phyloP scores from a whole-genome alignment of 176 grass and related monocot species.

The Musa beccarii region DNA sequence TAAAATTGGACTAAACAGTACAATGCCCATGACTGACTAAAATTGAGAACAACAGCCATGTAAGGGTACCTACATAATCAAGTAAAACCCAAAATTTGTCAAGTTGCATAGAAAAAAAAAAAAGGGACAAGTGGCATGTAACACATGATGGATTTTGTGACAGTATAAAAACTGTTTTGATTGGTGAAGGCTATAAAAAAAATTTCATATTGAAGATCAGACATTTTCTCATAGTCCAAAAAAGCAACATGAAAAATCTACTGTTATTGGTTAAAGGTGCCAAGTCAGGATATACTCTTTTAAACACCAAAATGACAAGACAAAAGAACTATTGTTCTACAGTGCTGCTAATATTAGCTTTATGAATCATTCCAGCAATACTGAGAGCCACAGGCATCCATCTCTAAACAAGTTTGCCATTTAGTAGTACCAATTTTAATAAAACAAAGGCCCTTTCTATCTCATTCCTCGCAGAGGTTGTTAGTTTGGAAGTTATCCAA shows the following conservation, averaged over 20 bases:
- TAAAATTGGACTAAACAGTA: conserved; percentile 90
- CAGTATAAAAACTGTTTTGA: too few species aligned
- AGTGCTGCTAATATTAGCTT: background rate
- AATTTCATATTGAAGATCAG: background rate
- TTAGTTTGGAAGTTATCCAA: background rate
- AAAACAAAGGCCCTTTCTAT: background rate
- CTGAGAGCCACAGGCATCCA: background rate
- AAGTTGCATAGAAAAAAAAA: background rate
- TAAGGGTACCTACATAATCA: conserved; percentile 68
- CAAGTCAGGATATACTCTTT: background rate
- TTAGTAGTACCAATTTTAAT: background rate
- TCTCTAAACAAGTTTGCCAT: background rate
- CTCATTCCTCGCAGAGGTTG: background rate
- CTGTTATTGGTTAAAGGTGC: background rate
- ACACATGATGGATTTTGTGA: background rate
- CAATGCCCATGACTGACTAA: conserved; percentile 87
- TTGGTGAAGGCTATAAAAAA: background rate
- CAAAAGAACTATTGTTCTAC: background rate
- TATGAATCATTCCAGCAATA: background rate
- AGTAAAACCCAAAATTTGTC: conserved; percentile 7
- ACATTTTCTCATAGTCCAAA: background rate
- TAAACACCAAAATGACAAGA: background rate
- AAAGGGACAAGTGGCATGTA: background rate
- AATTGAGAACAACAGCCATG: conserved; percentile 71
- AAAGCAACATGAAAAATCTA: too few species aligned